Evolutionary conservation across 2,329 filamentous ascomycete species (phyloP), one percentile per base, ranked within the genome.

Genomic region (Phymatotrichopsis omnivora): DNA sequence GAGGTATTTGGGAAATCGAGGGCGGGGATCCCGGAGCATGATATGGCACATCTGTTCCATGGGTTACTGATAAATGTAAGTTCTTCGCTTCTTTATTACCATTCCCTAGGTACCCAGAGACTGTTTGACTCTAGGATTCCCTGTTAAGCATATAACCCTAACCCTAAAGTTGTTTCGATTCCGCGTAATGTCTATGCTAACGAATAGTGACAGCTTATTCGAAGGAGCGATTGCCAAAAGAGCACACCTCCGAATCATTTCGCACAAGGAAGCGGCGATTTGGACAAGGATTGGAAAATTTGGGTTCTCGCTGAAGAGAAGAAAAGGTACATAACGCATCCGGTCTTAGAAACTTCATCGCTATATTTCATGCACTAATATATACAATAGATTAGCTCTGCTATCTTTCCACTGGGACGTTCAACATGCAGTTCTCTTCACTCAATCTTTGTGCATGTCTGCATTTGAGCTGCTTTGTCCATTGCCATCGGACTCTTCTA

Each of bases 371-470:
- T 5, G 11, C 14, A 16, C 31, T 34, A 34, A 34, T 34, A 34
- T 16, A 20, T 19, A 34, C 14, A 19, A 20, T 20, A 24, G 12
- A 34, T 40, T 34, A 22, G 23, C 29, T 7, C n/a, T 41, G 11
- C 17, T 41, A 23, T 79, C 74, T 56, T 80, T 80, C 57, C 73
- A 79, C 65, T 79, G 75, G 76, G 76, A 79, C 53, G 76, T 74
- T 0, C 75, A 79, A 43, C 75, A 79, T 49, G 75, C 75, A 0
- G 73, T 78, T 0, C 64, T 79, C 0, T 79, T 79, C 58, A 78
- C 73, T n/a, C 75, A 79, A 56, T 76, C 73, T 4, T 66, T 80
- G 0, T 79, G 75, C 60, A 79, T 79, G 75, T 78, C 74, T 1
- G 73, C 75, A 0, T 78, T 78, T 38, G 75, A 79, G 54, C 65